Evolutionary conservation across 192 early-diverging fungal species (phyloP), one percentile per base, ranked within the genome.

Genomic region (Gryganskiella cystojenkinii): DNA sequence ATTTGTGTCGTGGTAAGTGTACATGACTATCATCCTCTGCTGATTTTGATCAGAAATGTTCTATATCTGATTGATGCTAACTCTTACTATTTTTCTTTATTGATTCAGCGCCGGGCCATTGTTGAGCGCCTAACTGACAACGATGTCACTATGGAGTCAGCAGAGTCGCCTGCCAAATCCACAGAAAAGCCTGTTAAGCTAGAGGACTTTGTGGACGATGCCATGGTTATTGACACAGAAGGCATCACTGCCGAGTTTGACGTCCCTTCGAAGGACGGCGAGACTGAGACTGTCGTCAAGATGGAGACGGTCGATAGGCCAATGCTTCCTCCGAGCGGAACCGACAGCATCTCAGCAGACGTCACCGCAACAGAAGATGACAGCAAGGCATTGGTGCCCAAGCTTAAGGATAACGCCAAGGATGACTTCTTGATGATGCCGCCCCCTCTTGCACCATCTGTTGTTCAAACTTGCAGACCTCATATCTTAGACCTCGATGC

Each of bases 1-100:
- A 43, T 93, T 17, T 95, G 94, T 73, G 74, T 93, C 8, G 78
- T 84, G 56, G 90, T 91, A 75, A 81, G 69, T 17, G n/a, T 56
- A 9, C 6, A 46, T 13, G 20, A 19, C 28, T 19, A 19, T 8
- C 49, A 24, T 20, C 8, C 47, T 50, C 5, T 40, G 37, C 37
- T 40, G 37, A 40, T 40, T n/a, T n/a, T n/a, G n/a, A n/a, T n/a
- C n/a, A n/a, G n/a, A n/a, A n/a, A n/a, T n/a, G n/a, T n/a, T n/a
- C n/a, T n/a, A n/a, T n/a, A n/a, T n/a, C n/a, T n/a, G n/a, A 40
- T 13, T 40, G 37, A 9, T 5, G 37, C 5, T 40, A 40, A 40
- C 13, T 40, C 5, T 40, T 40, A 13, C 5, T 13, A 5, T 40
- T 40, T 5, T 40, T 40, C 7, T 13, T 40, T 40, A 40, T 40